Conservation (phyloP, 2,329 filamentous ascomycete species). For the Pseudogymnoascus sp. region DNA sequence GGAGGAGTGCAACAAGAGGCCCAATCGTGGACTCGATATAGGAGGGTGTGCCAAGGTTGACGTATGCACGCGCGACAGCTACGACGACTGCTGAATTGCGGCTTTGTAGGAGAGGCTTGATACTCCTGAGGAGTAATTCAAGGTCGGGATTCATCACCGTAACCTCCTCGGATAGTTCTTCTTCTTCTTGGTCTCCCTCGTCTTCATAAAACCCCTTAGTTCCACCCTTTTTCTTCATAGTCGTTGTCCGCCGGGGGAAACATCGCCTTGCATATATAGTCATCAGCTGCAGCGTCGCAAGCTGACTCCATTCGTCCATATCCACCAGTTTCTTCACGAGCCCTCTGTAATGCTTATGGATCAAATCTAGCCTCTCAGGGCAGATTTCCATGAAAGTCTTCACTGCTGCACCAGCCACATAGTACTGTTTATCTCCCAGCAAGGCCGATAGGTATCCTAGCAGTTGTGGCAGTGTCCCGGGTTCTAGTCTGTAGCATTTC, state of each 20-base stretch:
- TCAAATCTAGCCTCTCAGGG: constrained; percentile 76
- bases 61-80: constrained; percentile 76
- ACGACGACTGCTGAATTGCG: constrained; percentile 90
- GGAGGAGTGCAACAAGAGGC: constrained; percentile 76
- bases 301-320: constrained; percentile 98
- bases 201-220: constrained; percentile 79
- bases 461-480: constrained; percentile 74
- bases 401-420: constrained; percentile 90
- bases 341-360: constrained; percentile 82
- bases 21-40: constrained; percentile 72
- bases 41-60: constrained; percentile 71
- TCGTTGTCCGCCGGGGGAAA: constrained; percentile 65
- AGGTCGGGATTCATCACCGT: constrained; percentile 71
- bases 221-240: constrained; percentile 43
- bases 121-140: constrained; percentile 68
- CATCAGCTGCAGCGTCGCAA: constrained; percentile 76
- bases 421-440: constrained; percentile 88
- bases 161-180: constrained; percentile 42
- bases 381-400: constrained; percentile 84
- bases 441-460: constrained; percentile 72
- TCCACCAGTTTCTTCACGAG: constrained; percentile 88
- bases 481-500: constrained; percentile 90
- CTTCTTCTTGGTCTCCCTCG: constrained; percentile 39
- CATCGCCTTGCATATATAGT: constrained; percentile 78
- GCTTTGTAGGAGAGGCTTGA: constrained; percentile 80